Evolutionary conservation across 108 stramenopile species (phyloP).

Genomic region (Chaetoceros muelleri): DNA sequence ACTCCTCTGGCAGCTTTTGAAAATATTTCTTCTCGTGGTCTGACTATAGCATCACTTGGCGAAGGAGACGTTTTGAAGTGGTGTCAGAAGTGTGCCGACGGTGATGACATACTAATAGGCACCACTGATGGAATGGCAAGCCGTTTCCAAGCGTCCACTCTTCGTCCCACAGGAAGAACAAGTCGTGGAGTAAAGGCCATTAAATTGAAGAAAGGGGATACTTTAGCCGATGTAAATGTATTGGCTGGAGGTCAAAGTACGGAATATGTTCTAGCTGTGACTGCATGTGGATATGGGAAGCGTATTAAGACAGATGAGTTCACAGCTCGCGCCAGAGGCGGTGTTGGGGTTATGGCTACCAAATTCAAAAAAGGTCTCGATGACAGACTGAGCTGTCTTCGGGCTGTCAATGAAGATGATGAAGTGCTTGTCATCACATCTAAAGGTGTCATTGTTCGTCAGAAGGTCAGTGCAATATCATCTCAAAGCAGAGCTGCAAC

Average conservation of each 20-base stretch:
- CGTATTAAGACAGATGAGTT: conserved; percentile 72
- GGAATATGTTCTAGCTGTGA: conserved; percentile 68
- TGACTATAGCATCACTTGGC: conserved; percentile 77
- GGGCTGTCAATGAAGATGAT: conserved; percentile 76
- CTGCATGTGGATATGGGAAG: conserved; percentile 84
- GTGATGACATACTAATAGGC: conserved; percentile 77
- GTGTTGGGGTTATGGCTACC: conserved; percentile 79
- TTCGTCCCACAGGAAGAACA: conserved; percentile 71
- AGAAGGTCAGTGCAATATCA: conserved; percentile 66
- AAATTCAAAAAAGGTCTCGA: conserved; percentile 70
- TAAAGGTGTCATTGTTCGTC: conserved; percentile 87
- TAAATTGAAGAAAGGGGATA: conserved; percentile 76
- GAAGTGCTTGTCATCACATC: conserved; percentile 81
- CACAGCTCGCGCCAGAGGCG: conserved; percentile 58
- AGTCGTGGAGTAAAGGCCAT: conserved; percentile 82
- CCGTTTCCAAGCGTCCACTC: conserved; percentile 53
- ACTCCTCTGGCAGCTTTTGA: conserved; percentile 89
- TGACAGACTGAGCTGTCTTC: conserved; percentile 63
- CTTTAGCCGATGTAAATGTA: conserved; percentile 79
- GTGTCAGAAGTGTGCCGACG: conserved; percentile 71
- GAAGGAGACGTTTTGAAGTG: conserved; percentile 83
- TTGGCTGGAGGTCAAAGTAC: conserved; percentile 20
- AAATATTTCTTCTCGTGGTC: conserved; percentile 71
- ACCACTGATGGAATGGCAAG: conserved; percentile 68
- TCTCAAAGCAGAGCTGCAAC: conserved; percentile 75